Evolutionary conservation across 768 basidiomycete genomes (phyloP).

Genomic region (Tulasnella sp.): DNA sequence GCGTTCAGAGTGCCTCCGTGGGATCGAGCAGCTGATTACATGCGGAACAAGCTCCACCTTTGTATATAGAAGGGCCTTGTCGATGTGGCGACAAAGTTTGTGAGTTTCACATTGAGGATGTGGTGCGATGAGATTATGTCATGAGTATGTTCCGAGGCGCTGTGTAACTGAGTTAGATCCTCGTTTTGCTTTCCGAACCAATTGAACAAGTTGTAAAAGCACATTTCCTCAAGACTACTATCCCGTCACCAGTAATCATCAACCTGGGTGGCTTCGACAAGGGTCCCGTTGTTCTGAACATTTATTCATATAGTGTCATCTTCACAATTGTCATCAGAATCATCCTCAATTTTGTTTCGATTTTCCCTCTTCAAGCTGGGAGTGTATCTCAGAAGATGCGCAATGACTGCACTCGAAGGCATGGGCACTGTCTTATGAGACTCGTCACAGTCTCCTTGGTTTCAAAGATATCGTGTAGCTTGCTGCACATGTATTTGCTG

Average conservation of each 20-base stretch:
- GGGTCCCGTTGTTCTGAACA: not conserved
- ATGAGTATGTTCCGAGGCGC: not conserved
- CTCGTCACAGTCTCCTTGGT: conserved; percentile 19
- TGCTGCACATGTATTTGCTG: conserved; percentile 30
- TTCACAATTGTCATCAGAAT: not conserved
- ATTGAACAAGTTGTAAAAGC: conserved; percentile 25
- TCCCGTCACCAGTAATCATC: conserved; percentile 23
- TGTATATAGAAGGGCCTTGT: not conserved
- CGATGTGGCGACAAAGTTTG: not conserved
- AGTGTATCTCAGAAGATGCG: not conserved
- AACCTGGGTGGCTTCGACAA: conserved; percentile 20
- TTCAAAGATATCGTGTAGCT: conserved; percentile 25
- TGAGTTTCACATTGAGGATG: not conserved
- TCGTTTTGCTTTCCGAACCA: not conserved
- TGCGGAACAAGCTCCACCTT: not conserved
- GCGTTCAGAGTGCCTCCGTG: not conserved
- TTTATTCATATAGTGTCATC: not conserved
- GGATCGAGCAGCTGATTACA: not conserved
- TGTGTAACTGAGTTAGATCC: not conserved
- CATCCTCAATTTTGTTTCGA: not conserved
- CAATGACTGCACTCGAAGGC: not conserved
- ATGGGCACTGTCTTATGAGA: conserved; percentile 25
- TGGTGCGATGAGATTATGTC: not conserved
- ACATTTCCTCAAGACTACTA: conserved; percentile 14
- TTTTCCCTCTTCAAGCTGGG: too few species aligned